Evolutionary conservation across 1,139 yeast genomes (phyloP), one percentile per base, ranked within the genome.

Genomic region (Yarrowia galli): DNA sequence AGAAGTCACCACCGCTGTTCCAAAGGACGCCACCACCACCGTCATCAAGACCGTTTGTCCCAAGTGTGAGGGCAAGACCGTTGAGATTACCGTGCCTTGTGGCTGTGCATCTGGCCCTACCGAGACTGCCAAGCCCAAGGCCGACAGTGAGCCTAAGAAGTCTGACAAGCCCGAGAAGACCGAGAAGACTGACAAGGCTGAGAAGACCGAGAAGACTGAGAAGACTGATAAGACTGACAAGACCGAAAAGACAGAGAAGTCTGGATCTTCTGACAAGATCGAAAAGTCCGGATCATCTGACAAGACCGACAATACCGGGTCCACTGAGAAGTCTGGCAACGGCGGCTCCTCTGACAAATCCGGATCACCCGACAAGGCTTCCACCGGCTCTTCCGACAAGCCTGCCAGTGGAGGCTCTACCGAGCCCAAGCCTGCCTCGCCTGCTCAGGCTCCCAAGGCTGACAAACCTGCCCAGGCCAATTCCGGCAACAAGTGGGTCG

Each of bases 41-140:
- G 63, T 40, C 36, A 25, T 56, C 38, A 56, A 40, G 36, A 56
- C 63, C 7, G 63, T 56, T 9, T 53, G 58, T 32, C 20, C 23
- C 32, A 22, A 35, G 51, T 46, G 51, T 20, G 35, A 46, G 36
- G 51, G 51, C 15, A 46, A 46, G 36, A 46, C 51, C 4, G 51
- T 46, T 9, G 51, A 46, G 35, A 25, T 46, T 35, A 46, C 51
- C 35, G 51, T 46, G n/a, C 51, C 51, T 46, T 46, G 51, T 28
- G 32, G 32, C 8, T 28, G 32, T 6, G 35, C 51, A 8, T 13
- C 18, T 20, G 36, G 25, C 22, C 15, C 32, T 15, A 46, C 51
- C 35, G 20, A 18, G 20, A 12, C 20, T 18, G 0, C 20, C 45
- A 40, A 43, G 48, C 3, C 25, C 20, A 23, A 22, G 16, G 9